Percentiles rank a stretch among this genome's conserved stretches.
phyloP scores from a whole-genome alignment of 2,329 filamentous ascomycete genomes.

The Botrytis fabae region DNA sequence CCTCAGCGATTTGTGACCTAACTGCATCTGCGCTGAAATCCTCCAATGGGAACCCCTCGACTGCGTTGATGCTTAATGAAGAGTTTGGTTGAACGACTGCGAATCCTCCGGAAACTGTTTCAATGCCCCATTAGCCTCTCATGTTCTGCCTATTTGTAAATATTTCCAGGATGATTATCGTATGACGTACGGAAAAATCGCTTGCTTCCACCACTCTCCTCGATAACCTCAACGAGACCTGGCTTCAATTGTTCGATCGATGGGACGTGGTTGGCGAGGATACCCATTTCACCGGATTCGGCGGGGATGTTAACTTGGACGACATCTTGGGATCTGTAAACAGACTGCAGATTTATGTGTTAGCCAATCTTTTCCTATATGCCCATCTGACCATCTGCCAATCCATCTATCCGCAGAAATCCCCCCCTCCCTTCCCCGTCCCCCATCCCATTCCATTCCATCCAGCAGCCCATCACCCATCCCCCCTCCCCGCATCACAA shows the following conservation, averaged over 20 bases:
- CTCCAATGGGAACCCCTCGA: constrained; percentile 91
- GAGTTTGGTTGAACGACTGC: constrained; percentile 96
- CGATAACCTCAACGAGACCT: constrained; percentile 89
- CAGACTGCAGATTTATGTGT: constrained; percentile 56
- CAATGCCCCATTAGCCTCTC: constrained; percentile 2
- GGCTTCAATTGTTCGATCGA: constrained; percentile 99
- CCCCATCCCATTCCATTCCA: not conserved
- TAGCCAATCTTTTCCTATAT: constrained; percentile 23
- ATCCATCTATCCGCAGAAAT: not conserved
- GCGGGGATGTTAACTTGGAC: constrained; percentile 99
- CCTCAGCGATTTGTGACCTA: constrained; percentile 85
- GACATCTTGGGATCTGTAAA: constrained; percentile 68
- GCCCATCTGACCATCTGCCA: constrained; percentile 1
- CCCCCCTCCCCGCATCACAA: not conserved
- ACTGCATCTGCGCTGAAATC: constrained; percentile 94
- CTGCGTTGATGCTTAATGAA: constrained; percentile 93
- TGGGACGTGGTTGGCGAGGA: constrained; percentile 97
- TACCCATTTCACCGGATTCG: constrained; percentile 98
- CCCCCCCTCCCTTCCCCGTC: not conserved
- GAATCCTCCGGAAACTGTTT: constrained; percentile 88
- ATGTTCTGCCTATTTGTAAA: not conserved
- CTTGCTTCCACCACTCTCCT: constrained; percentile 87
- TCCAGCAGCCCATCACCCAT: constrained; percentile 4
- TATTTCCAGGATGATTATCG: not conserved
- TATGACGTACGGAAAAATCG: constrained; percentile 90